Evolutionary conservation across 2,329 filamentous ascomycete species (phyloP), one percentile per base, ranked within the genome.

Genomic region (Monilinia polystroma): DNA sequence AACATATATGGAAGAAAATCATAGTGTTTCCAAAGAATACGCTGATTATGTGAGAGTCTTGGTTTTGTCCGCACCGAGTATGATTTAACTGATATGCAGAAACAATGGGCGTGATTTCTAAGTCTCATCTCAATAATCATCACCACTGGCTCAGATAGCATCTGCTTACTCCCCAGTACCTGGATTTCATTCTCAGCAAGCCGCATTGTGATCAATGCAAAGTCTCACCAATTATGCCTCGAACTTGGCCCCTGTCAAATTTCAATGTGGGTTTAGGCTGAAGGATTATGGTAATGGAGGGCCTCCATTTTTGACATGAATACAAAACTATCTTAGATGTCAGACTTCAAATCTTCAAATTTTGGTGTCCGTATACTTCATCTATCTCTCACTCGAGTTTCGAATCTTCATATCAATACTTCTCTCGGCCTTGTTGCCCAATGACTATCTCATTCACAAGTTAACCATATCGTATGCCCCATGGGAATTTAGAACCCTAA

Each of bases 251-350:
- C 29, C 53, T 18, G 45, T 49, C 18, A 49, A 49, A 35, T 29
- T n/a, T 3, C 12, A 41, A 41, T 35, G n/a, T 49, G 57, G 57
- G 18, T 35, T 16, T 16, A 10, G 12, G 57, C 12, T 12, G 56
- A 59, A 6, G 56, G 43, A 12, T 49, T 16, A 60, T 23, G 43
- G 32, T 18, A 60, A 60, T 60, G 57, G 43, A 60, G 57, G 57
- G 45, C 57, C 57, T 60, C 45, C 57, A 14, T 35, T 23, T 23
- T 23, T 51, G 43, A 51, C n/a, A 35, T 20, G n/a, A 23, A 59
- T 60, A 60, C 57, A 60, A 60, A 60, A 60, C 20, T 18, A 51
- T 45, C 43, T 59, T 35, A 43, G 16, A 29, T 59, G 18, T 59
- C 26, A 59, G 43, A 59, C 26, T n/a, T 59, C 18, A n/a, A 32